A percentile compares a stretch with the other conserved stretches of the same genome.
Evolutionary conservation across 148 eudicot species (phyloP).

Genomic region (Dianthus caryophyllus): DNA sequence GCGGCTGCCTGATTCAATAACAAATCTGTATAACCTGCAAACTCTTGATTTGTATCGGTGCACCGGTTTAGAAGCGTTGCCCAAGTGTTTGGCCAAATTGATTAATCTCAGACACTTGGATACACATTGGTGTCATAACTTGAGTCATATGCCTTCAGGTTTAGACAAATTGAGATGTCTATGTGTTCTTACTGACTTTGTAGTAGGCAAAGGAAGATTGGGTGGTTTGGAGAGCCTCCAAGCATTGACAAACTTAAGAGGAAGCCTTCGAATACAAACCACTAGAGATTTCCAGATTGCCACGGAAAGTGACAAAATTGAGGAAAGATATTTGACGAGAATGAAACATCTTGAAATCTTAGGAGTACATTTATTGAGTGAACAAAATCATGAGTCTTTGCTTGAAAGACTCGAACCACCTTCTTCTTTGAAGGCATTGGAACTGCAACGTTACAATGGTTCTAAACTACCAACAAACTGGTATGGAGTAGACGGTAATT

Average conservation of each 20-base stretch:
- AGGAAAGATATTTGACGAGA: not conserved
- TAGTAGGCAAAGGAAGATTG: not conserved
- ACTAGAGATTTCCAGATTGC: too few species aligned
- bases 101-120: constrained; percentile 20
- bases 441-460: not conserved
- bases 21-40: constrained; percentile 27
- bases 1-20: constrained; percentile 20
- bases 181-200: not conserved
- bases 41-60: not conserved
- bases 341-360: not conserved
- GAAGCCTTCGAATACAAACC: not conserved
- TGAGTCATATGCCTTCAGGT: constrained; percentile 15
- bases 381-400: not conserved
- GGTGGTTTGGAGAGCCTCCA: not conserved
- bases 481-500: not conserved
- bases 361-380: too few species aligned
- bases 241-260: not conserved
- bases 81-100: constrained; percentile 8
- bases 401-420: not conserved
- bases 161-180: constrained; percentile 14
- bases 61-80: not conserved
- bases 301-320: not conserved
- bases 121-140: not conserved
- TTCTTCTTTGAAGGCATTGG: not conserved
- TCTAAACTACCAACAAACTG: constrained; percentile 3